phyloP scores from a whole-genome alignment of 2,329 filamentous ascomycete species.

The Trichoderma atrobrunneum region DNA sequence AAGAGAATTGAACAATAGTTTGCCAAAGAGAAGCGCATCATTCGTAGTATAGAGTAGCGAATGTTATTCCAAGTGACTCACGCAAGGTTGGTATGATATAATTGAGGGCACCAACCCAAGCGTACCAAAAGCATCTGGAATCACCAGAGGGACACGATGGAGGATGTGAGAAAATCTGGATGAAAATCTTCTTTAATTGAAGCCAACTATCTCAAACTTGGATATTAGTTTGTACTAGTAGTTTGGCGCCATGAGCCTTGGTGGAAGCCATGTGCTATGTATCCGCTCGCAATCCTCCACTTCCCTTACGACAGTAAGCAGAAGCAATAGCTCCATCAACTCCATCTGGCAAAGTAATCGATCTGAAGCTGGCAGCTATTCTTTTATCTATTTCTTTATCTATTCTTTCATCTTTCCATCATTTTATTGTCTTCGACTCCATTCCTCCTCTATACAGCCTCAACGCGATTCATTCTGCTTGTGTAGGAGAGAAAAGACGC shows the following conservation, averaged over 20 bases:
- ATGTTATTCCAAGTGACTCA: no score
- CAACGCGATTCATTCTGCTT: not conserved
- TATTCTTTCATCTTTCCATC: not conserved
- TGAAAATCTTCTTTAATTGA: not conserved
- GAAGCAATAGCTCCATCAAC: not conserved
- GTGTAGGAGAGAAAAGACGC: not conserved
- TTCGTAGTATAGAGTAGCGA: not conserved
- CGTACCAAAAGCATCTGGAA: not conserved
- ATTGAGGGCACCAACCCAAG: no score
- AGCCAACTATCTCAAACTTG: not conserved
- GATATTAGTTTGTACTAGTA: not conserved
- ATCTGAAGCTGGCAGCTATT: not conserved
- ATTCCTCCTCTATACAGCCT: not conserved
- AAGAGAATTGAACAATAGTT: no score
- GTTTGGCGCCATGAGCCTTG: not conserved
- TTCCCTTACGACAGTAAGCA: not conserved
- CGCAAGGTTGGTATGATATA: no score
- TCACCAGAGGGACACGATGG: not conserved
- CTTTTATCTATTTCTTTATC: not conserved
- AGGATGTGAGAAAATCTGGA: not conserved
- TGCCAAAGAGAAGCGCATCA: no score
- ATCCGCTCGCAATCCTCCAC: not conserved
- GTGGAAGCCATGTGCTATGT: not conserved
- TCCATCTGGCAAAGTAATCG: not conserved
- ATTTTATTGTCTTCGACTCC: not conserved